These are phyloP conservation scores for Neonectria sp. DNA, from an alignment of 2,329 filamentous ascomycete species.

Conservation along the genomic window DNA sequence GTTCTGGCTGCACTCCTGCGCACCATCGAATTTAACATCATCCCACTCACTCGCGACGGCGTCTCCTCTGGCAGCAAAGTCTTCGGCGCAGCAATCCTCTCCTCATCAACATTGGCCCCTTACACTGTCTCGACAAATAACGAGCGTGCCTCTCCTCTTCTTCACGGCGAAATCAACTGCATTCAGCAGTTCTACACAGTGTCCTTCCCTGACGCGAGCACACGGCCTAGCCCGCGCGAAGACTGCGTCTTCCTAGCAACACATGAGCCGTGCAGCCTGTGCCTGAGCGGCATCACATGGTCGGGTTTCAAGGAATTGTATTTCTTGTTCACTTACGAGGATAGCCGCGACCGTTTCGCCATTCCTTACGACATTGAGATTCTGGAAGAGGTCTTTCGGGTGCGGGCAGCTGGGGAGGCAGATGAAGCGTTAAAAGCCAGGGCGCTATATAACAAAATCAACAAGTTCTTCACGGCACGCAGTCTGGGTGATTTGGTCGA, in stretches of 20 bases:
- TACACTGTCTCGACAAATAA: slow-evolving; percentile 70
- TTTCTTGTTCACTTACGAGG: slow-evolving; percentile 72
- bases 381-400: slow-evolving; percentile 68
- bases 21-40: slow-evolving; percentile 62
- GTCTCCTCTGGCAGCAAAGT: slow-evolving; percentile 69
- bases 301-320: slow-evolving; percentile 70
- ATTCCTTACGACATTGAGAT: slow-evolving; percentile 73
- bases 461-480: slow-evolving; percentile 67
- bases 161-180: slow-evolving; percentile 74
- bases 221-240: slow-evolving; percentile 56
- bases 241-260: slow-evolving; percentile 72
- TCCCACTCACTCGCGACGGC: slow-evolving; percentile 65
- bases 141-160: slow-evolving; percentile 67
- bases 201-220: slow-evolving; percentile 50
- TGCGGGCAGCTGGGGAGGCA: slow-evolving; percentile 57
- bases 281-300: slow-evolving; percentile 71
- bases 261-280: slow-evolving; percentile 72
- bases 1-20: slow-evolving; percentile 59
- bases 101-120: slow-evolving; percentile 56
- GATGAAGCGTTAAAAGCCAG: slow-evolving; percentile 55
- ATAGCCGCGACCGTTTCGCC: slow-evolving; percentile 68
- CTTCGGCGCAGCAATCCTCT: slow-evolving; percentile 70
- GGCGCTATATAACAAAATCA: slow-evolving; percentile 68
- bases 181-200: slow-evolving; percentile 70
- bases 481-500: slow-evolving; percentile 60